These are phyloP conservation scores for Tuber borchii DNA, from an alignment of 495 filamentous ascomycete genomes.

Conservation along the genomic window DNA sequence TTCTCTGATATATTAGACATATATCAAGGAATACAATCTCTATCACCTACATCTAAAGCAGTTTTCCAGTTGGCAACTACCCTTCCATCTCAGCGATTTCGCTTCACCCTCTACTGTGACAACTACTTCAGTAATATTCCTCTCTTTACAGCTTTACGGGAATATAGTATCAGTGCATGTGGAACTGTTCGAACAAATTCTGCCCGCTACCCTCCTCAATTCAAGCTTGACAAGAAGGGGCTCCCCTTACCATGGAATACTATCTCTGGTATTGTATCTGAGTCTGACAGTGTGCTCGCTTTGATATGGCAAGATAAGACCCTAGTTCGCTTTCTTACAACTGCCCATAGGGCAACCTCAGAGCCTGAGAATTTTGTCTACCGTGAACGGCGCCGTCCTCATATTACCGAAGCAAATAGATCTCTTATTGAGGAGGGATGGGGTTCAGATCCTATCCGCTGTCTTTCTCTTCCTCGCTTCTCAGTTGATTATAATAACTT, in stretches of 20 bases:
- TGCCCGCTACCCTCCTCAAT: not conserved
- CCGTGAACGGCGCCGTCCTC: constrained; percentile 30
- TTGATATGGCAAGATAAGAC: not conserved
- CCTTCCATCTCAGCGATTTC: not conserved
- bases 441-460: constrained; percentile 2
- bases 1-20: not conserved
- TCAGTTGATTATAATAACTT: constrained; percentile 37
- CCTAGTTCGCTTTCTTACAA: not conserved
- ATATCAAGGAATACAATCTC: not conserved
- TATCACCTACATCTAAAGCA: not conserved
- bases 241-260: not conserved
- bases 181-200: constrained; percentile 4
- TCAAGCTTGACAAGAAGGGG: not conserved
- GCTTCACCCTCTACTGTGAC: constrained; percentile 16
- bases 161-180: constrained; percentile 6
- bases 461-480: constrained; percentile 11
- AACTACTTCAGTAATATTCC: constrained; percentile 24
- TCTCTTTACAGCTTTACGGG: not conserved
- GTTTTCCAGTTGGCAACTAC: not conserved
- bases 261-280: not conserved
- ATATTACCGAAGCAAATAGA: constrained; percentile 13
- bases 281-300: not conserved
- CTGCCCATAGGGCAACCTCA: not conserved
- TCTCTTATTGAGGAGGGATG: not conserved
- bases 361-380: not conserved